Conservation (phyloP, 2,329 filamentous ascomycete genomes). For the Colletotrichum nymphaeae region DNA sequence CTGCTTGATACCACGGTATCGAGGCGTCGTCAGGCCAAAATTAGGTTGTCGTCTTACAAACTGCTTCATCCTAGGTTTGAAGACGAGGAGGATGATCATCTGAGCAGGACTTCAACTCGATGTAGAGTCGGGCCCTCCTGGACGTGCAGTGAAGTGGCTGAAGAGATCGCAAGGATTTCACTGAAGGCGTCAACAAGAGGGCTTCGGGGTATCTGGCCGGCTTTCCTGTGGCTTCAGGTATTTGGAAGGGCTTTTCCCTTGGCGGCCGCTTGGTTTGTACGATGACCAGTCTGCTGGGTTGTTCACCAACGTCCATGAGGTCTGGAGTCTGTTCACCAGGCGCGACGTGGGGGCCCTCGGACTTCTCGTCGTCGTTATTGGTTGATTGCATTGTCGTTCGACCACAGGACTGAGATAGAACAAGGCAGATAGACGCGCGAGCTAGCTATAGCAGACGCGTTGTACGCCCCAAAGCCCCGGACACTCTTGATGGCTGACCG, state of each 20-base stretch:
- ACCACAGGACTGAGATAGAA: not conserved
- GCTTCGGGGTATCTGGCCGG: slow-evolving; percentile 1
- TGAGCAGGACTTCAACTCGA: not conserved
- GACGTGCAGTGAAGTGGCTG: not conserved
- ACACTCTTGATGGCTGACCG: not conserved
- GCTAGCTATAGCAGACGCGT: slow-evolving; percentile 1
- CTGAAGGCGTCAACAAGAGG: not conserved
- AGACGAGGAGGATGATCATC: not conserved
- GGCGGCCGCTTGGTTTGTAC: not conserved
- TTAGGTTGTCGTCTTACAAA: not conserved
- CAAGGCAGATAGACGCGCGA: slow-evolving; percentile 1
- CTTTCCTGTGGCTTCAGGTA: slow-evolving; percentile 1
- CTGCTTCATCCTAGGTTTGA: not conserved
- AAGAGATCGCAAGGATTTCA: not conserved
- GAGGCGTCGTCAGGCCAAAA: slow-evolving; percentile 6
- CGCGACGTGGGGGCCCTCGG: not conserved
- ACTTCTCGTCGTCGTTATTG: not conserved
- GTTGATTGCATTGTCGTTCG: slow-evolving; percentile 1
- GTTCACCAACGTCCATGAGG: not conserved
- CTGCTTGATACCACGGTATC: not conserved
- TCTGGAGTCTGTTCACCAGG: not conserved
- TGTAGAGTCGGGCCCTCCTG: not conserved
- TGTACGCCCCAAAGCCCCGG: not conserved
- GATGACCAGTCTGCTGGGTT: not conserved
- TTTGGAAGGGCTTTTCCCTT: not conserved